Evolutionary conservation across 148 eudicot genomes (phyloP).

Genomic region (Nyssa sinensis): DNA sequence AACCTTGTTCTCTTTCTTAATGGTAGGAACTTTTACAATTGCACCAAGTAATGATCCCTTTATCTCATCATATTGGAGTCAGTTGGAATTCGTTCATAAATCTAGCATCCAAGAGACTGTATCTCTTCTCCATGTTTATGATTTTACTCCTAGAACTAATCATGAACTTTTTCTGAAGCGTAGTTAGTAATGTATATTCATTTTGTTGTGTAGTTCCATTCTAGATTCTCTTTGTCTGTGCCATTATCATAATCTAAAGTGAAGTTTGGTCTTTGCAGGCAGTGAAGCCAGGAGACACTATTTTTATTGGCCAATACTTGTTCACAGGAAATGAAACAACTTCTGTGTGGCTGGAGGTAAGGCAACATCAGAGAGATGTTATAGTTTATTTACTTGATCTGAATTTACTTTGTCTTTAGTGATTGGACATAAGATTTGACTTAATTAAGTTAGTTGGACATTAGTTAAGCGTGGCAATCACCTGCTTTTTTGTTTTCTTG

Average conservation of each 20-base stretch:
- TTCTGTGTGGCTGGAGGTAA: conserved; percentile 63
- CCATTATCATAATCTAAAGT: not conserved
- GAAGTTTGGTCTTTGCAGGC: conserved; percentile 31
- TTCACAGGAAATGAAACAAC: conserved; percentile 61
- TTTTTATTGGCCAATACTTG: conserved; percentile 58
- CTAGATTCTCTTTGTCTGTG: not conserved
- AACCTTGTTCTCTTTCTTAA: not conserved
- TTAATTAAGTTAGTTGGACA: not conserved
- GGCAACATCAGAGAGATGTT: conserved; percentile 2
- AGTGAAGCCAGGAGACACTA: conserved; percentile 55
- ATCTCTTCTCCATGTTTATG: not conserved
- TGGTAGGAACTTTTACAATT: not conserved
- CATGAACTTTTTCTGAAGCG: not conserved
- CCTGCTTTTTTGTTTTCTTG: not conserved
- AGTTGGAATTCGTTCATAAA: not conserved
- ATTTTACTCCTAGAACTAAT: not conserved
- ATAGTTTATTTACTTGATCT: not conserved
- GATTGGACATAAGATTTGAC: not conserved
- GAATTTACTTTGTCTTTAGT: not conserved
- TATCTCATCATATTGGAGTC: not conserved
- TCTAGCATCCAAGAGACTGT: not conserved
- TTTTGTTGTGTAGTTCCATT: not conserved
- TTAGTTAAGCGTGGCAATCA: not conserved
- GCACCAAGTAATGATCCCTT: not conserved
- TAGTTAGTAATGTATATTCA: not conserved